phyloP scores from a whole-genome alignment of 164 flowering plant species.

The Nymphaea colorata region DNA sequence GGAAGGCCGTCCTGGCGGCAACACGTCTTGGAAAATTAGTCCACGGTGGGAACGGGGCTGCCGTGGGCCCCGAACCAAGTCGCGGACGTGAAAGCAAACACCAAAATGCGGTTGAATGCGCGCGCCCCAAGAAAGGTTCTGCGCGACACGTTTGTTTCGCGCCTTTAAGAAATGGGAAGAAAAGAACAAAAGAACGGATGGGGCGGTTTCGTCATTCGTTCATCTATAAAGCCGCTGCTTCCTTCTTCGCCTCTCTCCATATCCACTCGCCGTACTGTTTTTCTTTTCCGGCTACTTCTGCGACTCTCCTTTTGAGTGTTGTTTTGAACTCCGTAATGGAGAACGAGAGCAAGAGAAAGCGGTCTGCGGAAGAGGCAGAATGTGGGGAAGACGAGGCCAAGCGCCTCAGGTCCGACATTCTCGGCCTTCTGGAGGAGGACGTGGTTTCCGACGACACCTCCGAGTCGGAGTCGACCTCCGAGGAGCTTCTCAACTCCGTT shows the following conservation, averaged over 20 bases:
- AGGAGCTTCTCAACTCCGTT: slow-evolving; percentile 40
- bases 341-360: not conserved
- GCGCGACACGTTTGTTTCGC: not conserved
- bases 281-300: not conserved
- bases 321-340: not conserved
- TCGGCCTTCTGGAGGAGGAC: slow-evolving; percentile 34
- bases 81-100: not conserved
- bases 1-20: too few species aligned
- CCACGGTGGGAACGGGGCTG: not conserved
- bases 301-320: not conserved
- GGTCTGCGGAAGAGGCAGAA: not conserved
- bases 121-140: not conserved
- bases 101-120: not conserved
- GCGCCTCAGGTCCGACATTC: slow-evolving; percentile 33
- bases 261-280: not conserved
- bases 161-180: not conserved
- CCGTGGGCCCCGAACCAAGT: not conserved
- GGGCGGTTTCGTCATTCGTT: not conserved
- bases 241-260: not conserved
- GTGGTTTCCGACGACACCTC: slow-evolving; percentile 12
- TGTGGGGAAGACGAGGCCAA: slow-evolving; percentile 24
- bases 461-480: slow-evolving; percentile 6
- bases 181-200: too few species aligned
- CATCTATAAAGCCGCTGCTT: not conserved
- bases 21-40: too few species aligned